phyloP scores from a whole-genome alignment of 345 rosid species.

The Sapria himalayana region DNA sequence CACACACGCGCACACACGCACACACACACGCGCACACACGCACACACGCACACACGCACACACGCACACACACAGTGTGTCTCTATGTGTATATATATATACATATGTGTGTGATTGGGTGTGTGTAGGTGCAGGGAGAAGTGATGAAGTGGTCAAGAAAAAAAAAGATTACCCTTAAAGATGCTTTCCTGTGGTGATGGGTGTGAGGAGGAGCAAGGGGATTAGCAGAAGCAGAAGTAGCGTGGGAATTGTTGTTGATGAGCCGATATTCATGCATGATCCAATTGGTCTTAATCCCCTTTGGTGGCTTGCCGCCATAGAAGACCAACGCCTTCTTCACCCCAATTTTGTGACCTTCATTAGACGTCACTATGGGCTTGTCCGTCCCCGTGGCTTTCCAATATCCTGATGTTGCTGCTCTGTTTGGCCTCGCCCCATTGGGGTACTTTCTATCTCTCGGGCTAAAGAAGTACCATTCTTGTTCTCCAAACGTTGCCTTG shows the following conservation, averaged over 20 bases:
- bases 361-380: conserved; percentile 56
- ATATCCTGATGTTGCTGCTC: conserved; percentile 93
- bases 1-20: too few species aligned
- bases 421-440: conserved; percentile 85
- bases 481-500: conserved; percentile 86
- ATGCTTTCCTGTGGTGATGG: conserved; percentile 25
- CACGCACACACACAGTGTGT: too few species aligned
- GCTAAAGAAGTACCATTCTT: conserved; percentile 94
- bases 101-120: too few species aligned
- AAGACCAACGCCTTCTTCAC: conserved; percentile 87
- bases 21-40: too few species aligned
- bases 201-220: too few species aligned
- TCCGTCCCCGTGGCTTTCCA: conserved; percentile 99
- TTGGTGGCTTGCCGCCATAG: conserved; percentile 91
- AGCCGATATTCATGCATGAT: conserved; percentile 95
- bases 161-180: conserved; percentile 26
- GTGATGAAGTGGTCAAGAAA: background rate
- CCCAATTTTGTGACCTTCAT: conserved; percentile 52
- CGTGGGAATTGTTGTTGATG: conserved; percentile 14
- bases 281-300: conserved; percentile 94
- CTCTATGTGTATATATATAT: too few species aligned
- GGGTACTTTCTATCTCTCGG: conserved; percentile 94
- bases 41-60: too few species aligned
- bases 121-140: background rate
- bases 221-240: conserved; percentile 19